These are phyloP conservation scores for Ulota crispa DNA, from an alignment of 225 moss, liverwort and hornwort genomes.

Conservation along the genomic window DNA sequence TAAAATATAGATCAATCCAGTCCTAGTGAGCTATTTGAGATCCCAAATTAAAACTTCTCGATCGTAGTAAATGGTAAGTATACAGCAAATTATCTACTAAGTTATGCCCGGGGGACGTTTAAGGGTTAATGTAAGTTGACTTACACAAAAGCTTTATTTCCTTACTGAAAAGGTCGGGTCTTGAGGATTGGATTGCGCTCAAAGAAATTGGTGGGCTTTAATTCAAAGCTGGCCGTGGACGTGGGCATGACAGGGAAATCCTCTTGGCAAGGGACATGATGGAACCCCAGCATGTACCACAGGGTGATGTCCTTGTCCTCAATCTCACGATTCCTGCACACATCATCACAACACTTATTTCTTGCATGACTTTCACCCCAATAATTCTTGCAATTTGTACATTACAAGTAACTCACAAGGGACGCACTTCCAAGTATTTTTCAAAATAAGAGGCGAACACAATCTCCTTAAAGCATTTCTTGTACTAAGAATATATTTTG, in stretches of 20 bases:
- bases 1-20: too few species aligned
- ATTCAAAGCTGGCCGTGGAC: slow-evolving; percentile 44
- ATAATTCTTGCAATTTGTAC: not conserved
- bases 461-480: too few species aligned
- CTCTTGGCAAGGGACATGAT: slow-evolving; percentile 69
- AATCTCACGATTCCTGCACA: slow-evolving; percentile 63
- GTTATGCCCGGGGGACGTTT: too few species aligned
- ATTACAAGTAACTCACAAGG: too few species aligned
- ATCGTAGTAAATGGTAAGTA: too few species aligned
- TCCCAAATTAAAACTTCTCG: too few species aligned
- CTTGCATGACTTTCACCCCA: not conserved
- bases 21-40: too few species aligned
- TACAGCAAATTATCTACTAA: too few species aligned
- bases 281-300: slow-evolving; percentile 68
- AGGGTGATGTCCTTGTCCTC: slow-evolving; percentile 55
- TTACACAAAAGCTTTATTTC: too few species aligned
- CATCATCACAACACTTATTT: not conserved
- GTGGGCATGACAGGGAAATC: slow-evolving; percentile 74
- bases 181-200: slow-evolving; percentile 64
- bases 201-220: slow-evolving; percentile 69
- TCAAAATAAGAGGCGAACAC: not conserved
- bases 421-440: not conserved
- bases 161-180: not conserved
- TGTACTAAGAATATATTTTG: too few species aligned
- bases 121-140: too few species aligned